phyloP scores from a whole-genome alignment of 805 yeast genomes.

The Ascoidea rubescens region DNA sequence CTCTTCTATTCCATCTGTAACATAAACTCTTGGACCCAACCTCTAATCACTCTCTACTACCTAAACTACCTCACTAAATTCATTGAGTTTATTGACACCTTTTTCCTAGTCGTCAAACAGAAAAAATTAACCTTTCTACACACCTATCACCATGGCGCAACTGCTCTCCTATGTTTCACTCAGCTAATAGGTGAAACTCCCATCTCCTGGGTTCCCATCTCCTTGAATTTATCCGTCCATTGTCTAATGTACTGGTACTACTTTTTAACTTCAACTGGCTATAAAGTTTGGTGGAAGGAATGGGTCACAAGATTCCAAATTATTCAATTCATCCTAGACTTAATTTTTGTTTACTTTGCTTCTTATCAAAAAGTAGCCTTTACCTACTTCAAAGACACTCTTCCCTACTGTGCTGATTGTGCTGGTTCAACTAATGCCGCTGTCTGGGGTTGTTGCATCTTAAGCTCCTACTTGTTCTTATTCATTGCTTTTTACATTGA shows the following conservation, averaged over 20 bases:
- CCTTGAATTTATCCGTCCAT: constrained; percentile 81
- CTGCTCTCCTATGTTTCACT: constrained; percentile 87
- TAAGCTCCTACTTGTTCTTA: constrained; percentile 77
- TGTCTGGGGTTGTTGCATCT: constrained; percentile 73
- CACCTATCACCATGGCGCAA: constrained; percentile 97
- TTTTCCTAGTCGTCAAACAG: constrained; percentile 81
- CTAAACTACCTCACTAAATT: constrained; percentile 84
- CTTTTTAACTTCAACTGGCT: constrained; percentile 83
- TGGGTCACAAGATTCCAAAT: constrained; percentile 97
- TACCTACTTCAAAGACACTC: constrained; percentile 32
- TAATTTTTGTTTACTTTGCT: constrained; percentile 85
- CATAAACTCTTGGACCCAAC: constrained; percentile 67
- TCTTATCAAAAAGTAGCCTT: constrained; percentile 48
- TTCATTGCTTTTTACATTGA: constrained; percentile 82
- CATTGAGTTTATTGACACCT: constrained; percentile 80
- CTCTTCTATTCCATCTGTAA: constrained; percentile 74
- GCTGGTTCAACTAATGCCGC: constrained; percentile 92
- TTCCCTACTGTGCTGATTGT: constrained; percentile 79
- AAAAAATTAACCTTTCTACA: constrained; percentile 88
- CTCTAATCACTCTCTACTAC: constrained; percentile 74
- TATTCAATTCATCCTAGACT: constrained; percentile 81
- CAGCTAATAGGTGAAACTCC: constrained; percentile 84
- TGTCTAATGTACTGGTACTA: constrained; percentile 98
- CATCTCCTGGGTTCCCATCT: constrained; percentile 90
- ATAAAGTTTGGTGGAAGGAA: constrained; percentile 98